A percentile compares a stretch with the other conserved stretches of the same genome.
These are phyloP conservation scores for Leccinum subgranulosum DNA, from an alignment of 768 basidiomycete species.

Conservation along the genomic window DNA sequence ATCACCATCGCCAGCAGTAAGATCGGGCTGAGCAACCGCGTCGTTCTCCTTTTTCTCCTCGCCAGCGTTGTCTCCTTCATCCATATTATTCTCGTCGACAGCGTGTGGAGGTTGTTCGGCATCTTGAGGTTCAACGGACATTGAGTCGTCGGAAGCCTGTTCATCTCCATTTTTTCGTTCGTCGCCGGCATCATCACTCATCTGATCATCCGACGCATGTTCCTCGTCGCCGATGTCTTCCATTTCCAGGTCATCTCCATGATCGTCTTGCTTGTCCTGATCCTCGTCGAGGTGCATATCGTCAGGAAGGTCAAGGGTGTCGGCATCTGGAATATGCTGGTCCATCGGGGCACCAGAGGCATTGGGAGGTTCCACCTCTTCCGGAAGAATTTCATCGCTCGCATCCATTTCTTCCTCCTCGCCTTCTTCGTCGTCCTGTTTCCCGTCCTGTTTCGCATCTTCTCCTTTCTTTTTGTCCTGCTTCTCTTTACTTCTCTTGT, in stretches of 20 bases:
- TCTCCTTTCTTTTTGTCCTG: slow-evolving; percentile 34
- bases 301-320: slow-evolving; percentile 88
- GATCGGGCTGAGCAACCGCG: slow-evolving; percentile 37
- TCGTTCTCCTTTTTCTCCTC: slow-evolving; percentile 26
- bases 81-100: slow-evolving; percentile 14
- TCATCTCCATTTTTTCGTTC: slow-evolving; percentile 9
- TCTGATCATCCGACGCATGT: slow-evolving; percentile 20
- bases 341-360: slow-evolving; percentile 68
- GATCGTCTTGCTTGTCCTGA: slow-evolving; percentile 27
- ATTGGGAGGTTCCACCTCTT: slow-evolving; percentile 43
- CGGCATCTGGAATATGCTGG: slow-evolving; percentile 71
- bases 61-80: slow-evolving; percentile 28
- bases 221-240: slow-evolving; percentile 39
- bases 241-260: slow-evolving; percentile 26
- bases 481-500: slow-evolving; percentile 35
- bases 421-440: slow-evolving; percentile 27
- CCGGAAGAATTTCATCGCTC: slow-evolving; percentile 36
- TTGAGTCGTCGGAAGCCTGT: slow-evolving; percentile 17
- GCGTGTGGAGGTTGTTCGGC: slow-evolving; percentile 16
- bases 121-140: slow-evolving; percentile 24
- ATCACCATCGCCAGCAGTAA: slow-evolving; percentile 28
- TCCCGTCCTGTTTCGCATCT: slow-evolving; percentile 26
- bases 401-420: slow-evolving; percentile 22
- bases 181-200: slow-evolving; percentile 23
- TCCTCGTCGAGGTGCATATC: slow-evolving; percentile 62